Base-by-base conservation (phyloP, 208 protist species). In the Blastocrithidia nonstop region DNA sequence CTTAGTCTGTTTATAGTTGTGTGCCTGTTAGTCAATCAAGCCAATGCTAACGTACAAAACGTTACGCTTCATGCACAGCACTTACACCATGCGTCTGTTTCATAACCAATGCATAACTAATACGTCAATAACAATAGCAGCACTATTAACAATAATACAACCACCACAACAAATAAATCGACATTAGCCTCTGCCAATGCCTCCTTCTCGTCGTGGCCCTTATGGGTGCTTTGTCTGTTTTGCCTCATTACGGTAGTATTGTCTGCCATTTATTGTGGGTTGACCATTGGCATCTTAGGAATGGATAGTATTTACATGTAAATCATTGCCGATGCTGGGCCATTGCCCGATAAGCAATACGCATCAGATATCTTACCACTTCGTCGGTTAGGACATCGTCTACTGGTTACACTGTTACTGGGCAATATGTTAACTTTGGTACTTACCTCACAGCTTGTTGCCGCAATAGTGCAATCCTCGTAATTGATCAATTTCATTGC, bases 341-440 rank as follows among this genome's bases (percentile, higher is more conserved):
- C 60, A 11, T 57, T 68, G 45, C 75, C 80, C 6, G 75, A 89
- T 28, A 43, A 56, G 16, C 70, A 47, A n/a, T 83, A 85, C 61
- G 80, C 80, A 3, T 36, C 32, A 24, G 43, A 68, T 32, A 82
- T 89, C 50, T 29, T 89, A 11, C 80, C 80, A 6, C 62, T 89
- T 27, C 68, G 80, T 2, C 37, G 52, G 21, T 61, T 80, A 22
- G 80, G 80, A 9, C 80, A 89, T 52, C 75, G 77, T 33, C 61
- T 83, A 3, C 64, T 89, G 16, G 53, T 55, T 15, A 83, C 74
- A 16, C 53, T 89, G 17, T 48, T 89, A 27, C 50, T 89, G 27
- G 80, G 80, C 6, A 89, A 89, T 59, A 89, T 89, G 80, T 43
- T 85, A 13, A 71, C 75, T 15, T 42, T 84, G 21, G 75, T 85